phyloP scores from a whole-genome alignment of 768 basidiomycete genomes.

The Pisolithus tinctorius region DNA sequence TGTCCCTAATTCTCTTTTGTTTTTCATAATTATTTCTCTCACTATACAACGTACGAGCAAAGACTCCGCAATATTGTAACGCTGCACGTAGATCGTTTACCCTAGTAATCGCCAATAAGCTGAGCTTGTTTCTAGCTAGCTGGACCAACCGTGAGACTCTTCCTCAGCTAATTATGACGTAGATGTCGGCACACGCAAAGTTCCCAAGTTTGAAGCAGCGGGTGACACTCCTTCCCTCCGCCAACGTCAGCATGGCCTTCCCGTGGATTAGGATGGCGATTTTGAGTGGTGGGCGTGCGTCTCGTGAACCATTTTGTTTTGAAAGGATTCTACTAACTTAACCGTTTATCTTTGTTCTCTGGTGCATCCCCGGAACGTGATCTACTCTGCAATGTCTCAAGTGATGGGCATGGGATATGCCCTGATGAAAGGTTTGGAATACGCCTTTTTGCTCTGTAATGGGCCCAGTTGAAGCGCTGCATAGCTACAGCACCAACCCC shows the following conservation, averaged over 20 bases:
- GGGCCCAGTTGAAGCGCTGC: neutral
- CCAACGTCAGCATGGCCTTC: conserved; percentile 35
- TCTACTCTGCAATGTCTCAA: conserved; percentile 15
- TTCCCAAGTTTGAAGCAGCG: neutral
- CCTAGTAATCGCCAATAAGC: neutral
- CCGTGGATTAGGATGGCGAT: conserved; percentile 53
- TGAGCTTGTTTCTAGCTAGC: too few relatives aligned
- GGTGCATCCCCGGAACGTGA: neutral
- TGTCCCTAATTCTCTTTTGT: neutral
- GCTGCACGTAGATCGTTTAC: neutral
- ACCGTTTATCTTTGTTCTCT: neutral
- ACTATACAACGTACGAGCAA: neutral
- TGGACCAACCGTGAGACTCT: too few relatives aligned
- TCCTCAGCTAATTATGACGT: neutral
- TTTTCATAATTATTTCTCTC: neutral
- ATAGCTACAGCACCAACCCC: conserved; percentile 31
- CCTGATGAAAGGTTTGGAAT: conserved; percentile 50
- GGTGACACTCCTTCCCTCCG: neutral
- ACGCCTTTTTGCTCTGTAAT: neutral
- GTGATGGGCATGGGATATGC: conserved; percentile 52
- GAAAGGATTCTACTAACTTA: neutral
- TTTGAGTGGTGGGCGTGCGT: conserved; percentile 43
- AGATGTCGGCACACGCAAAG: neutral
- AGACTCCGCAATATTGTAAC: too few relatives aligned
- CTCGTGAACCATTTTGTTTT: conserved; percentile 6